Percentiles rank a stretch among this genome's conserved stretches.
These are phyloP conservation scores for Lasiodiplodia gonubiensis DNA, from an alignment of 2,329 filamentous ascomycete species.

Conservation along the genomic window DNA sequence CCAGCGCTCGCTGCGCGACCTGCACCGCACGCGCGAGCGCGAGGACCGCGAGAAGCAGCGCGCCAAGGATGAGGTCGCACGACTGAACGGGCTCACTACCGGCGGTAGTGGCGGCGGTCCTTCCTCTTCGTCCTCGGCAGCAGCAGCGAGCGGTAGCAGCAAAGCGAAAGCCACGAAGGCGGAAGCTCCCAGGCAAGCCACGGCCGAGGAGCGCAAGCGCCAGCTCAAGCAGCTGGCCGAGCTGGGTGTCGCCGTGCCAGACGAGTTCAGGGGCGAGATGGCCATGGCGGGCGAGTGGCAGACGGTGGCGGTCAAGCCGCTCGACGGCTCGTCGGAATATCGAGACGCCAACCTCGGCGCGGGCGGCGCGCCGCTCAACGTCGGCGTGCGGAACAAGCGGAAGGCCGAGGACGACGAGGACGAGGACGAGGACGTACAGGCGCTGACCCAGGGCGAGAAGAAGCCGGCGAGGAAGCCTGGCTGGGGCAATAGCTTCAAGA, in stretches of 20 bases:
- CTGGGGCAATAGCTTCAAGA: conserved; percentile 55
- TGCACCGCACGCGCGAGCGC: conserved; percentile 83
- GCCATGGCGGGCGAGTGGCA: conserved; percentile 91
- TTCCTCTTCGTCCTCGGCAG: conserved; percentile 38
- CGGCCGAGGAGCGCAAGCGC: conserved; percentile 72
- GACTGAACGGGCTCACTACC: conserved; percentile 76
- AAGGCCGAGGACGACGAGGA: conserved; percentile 65
- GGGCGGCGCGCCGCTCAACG: conserved; percentile 50
- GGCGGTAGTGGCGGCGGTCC: conserved; percentile 44
- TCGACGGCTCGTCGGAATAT: not conserved
- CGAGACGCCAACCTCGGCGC: conserved; percentile 53
- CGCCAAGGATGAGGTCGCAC: conserved; percentile 82
- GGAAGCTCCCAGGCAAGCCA: conserved; percentile 51
- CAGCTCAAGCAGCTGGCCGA: conserved; percentile 88
- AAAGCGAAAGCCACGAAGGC: conserved; percentile 32
- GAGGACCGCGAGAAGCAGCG: conserved; percentile 81
- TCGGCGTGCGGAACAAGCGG: conserved; percentile 66
- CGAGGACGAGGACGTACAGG: conserved; percentile 62
- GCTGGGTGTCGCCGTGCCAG: conserved; percentile 84
- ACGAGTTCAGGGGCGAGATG: conserved; percentile 77
- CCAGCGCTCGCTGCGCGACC: conserved; percentile 85
- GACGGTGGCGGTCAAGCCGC: conserved; percentile 57
- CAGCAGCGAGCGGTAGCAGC: conserved; percentile 31
- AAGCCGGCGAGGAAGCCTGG: conserved; percentile 47
- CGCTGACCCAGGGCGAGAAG: conserved; percentile 55